These are phyloP conservation scores for Massarina eburnea DNA, from an alignment of 2,329 filamentous ascomycete genomes.

Conservation along the genomic window DNA sequence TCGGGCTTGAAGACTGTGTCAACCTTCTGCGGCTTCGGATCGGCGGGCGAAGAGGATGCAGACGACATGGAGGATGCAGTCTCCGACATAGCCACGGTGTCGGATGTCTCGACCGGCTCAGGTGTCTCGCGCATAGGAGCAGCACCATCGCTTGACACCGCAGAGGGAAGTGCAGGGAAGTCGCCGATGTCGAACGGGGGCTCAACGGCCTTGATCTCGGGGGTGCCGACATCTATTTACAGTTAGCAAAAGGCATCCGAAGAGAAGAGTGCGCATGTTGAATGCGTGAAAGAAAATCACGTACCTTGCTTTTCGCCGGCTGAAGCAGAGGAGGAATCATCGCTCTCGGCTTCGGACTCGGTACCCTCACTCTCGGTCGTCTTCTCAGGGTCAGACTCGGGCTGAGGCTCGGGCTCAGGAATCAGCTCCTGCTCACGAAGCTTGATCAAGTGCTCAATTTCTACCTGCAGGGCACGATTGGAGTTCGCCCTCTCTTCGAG, in stretches of 20 bases:
- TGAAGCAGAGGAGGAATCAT: too few relatives aligned
- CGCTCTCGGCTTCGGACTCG: too few relatives aligned
- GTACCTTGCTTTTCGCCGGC: too few relatives aligned
- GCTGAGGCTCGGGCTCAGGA: too few relatives aligned
- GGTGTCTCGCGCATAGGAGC: too few relatives aligned
- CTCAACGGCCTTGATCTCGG: background rate
- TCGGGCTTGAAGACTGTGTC: background rate
- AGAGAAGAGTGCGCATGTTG: too few relatives aligned
- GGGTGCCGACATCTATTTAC: background rate
- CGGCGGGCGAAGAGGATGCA: background rate
- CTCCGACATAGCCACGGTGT: background rate
- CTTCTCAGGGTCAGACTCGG: too few relatives aligned
- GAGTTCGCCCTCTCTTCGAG: constrained; percentile 9
- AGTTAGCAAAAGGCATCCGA: too few relatives aligned
- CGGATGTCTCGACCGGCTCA: too few relatives aligned
- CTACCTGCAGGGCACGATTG: constrained; percentile 12
- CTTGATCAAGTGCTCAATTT: background rate
- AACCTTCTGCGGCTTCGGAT: background rate
- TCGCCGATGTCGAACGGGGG: background rate
- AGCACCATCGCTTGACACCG: background rate
- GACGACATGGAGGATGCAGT: background rate
- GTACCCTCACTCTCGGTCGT: too few relatives aligned
- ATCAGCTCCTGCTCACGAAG: background rate
- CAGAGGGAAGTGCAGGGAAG: background rate
- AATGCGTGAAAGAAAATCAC: constrained; percentile 2